phyloP scores from a whole-genome alignment of 2,329 filamentous ascomycete genomes.

The Thelonectria rubi region DNA sequence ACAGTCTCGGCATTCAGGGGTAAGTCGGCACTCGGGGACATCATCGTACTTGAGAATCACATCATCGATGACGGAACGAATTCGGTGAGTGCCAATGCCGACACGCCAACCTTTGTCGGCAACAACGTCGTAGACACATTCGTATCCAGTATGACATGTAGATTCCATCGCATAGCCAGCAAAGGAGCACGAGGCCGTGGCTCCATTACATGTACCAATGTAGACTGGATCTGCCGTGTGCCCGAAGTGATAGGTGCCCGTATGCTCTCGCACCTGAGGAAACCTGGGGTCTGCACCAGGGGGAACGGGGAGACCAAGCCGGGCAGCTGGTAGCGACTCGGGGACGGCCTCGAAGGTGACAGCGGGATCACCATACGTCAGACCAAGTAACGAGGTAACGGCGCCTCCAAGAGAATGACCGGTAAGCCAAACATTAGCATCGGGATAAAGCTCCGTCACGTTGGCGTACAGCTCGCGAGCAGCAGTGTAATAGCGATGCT shows the following conservation, averaged over 20 bases:
- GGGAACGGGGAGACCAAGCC: slow-evolving; percentile 85
- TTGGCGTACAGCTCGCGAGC: slow-evolving; percentile 91
- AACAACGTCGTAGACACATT: slow-evolving; percentile 94
- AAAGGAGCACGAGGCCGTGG: slow-evolving; percentile 87
- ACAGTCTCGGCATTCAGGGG: slow-evolving; percentile 87
- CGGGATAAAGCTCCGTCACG: slow-evolving; percentile 86
- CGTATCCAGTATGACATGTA: slow-evolving; percentile 86
- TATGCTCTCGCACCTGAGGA: slow-evolving; percentile 76
- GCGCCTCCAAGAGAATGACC: slow-evolving; percentile 94
- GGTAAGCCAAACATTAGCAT: slow-evolving; percentile 85
- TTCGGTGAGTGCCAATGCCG: slow-evolving; percentile 90
- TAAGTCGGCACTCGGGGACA: slow-evolving; percentile 79
- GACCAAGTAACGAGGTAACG: slow-evolving; percentile 84
- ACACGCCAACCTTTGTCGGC: slow-evolving; percentile 92
- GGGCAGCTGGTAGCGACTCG: slow-evolving; percentile 84
- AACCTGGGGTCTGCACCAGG: slow-evolving; percentile 77
- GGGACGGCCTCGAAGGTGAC: slow-evolving; percentile 94
- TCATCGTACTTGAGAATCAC: slow-evolving; percentile 85
- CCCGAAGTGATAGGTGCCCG: slow-evolving; percentile 88
- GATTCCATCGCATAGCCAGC: slow-evolving; percentile 94
- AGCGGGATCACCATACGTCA: slow-evolving; percentile 91
- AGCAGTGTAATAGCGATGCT: slow-evolving; percentile 92
- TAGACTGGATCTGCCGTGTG: slow-evolving; percentile 96
- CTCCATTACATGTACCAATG: slow-evolving; percentile 92
- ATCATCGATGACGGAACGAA: slow-evolving; percentile 85